phyloP scores from a whole-genome alignment of 2,329 filamentous ascomycete genomes.

The Cladobotryum protrusum region DNA sequence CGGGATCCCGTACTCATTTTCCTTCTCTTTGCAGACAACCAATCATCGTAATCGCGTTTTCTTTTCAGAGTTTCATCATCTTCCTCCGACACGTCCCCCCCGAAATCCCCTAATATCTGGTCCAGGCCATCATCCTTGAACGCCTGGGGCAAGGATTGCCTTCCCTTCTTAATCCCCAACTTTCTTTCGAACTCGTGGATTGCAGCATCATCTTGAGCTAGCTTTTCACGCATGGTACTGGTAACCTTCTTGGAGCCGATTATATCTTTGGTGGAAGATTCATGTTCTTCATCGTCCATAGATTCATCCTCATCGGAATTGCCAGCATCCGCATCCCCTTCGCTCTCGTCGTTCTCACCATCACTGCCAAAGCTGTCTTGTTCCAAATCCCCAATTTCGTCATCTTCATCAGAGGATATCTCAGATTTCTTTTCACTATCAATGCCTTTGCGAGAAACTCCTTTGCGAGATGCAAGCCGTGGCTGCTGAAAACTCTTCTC shows the following conservation, averaged over 20 bases:
- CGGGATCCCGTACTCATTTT: conserved; percentile 17
- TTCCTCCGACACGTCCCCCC: conserved; percentile 40
- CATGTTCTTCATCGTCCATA: not conserved
- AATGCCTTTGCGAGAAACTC: not conserved
- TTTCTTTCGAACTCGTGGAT: conserved; percentile 85
- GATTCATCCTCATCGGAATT: conserved; percentile 18
- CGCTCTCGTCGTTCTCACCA: conserved; percentile 23
- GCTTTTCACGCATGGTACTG: conserved; percentile 38
- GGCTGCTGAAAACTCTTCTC: not conserved
- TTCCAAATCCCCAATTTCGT: conserved; percentile 2
- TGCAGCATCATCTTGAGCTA: conserved; percentile 79
- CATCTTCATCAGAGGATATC: not conserved
- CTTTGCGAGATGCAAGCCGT: not conserved
- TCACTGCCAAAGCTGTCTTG: conserved; percentile 8
- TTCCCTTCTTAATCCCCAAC: conserved; percentile 70
- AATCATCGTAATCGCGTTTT: conserved; percentile 52
- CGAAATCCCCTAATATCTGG: conserved; percentile 64
- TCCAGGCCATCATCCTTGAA: conserved; percentile 80
- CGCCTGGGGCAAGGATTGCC: conserved; percentile 64
- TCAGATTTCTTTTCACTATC: not conserved
- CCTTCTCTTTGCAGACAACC: conserved; percentile 48
- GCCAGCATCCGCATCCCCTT: conserved; percentile 18
- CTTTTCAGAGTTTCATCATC: conserved; percentile 54
- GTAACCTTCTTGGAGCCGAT: conserved; percentile 10
- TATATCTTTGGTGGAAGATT: not conserved